phyloP scores from a whole-genome alignment of 2,329 filamentous ascomycete genomes.

The Zymoseptoria passerinii region DNA sequence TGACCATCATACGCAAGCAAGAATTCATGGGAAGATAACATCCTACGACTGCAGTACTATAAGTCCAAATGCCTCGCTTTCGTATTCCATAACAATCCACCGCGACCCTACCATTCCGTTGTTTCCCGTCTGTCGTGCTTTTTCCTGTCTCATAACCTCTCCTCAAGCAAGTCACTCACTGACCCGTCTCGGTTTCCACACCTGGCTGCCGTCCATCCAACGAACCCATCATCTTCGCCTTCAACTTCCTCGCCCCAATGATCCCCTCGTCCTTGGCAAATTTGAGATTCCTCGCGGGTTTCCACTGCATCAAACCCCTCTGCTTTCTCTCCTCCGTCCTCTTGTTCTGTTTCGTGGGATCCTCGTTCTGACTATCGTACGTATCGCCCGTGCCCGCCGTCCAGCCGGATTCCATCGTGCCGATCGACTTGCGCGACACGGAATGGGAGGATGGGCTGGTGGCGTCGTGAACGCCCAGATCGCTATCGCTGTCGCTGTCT shows the following conservation, averaged over 20 bases:
- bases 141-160: too few relatives aligned
- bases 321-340: constrained; percentile 73
- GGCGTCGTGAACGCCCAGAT: constrained; percentile 54
- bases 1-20: not conserved
- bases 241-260: constrained; percentile 66
- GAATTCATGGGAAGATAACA: not conserved
- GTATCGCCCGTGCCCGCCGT: constrained; percentile 27
- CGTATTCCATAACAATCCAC: not conserved
- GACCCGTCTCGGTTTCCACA: constrained; percentile 38
- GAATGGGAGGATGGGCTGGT: constrained; percentile 23
- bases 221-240: constrained; percentile 61
- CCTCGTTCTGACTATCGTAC: constrained; percentile 35
- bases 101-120: not conserved
- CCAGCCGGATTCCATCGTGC: constrained; percentile 27
- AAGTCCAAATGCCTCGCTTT: not conserved
- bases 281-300: constrained; percentile 71
- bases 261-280: constrained; percentile 85
- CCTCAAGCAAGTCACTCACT: too few relatives aligned
- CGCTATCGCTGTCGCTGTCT: constrained; percentile 32
- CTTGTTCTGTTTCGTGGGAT: constrained; percentile 59
- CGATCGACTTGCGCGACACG: constrained; percentile 19
- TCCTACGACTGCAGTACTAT: not conserved
- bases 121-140: not conserved
- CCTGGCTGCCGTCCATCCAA: constrained; percentile 77
- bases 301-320: constrained; percentile 90